These are phyloP conservation scores for Neoconidiobolus thromboides DNA, from an alignment of 371 early-diverging fungal species.

Conservation along the genomic window DNA sequence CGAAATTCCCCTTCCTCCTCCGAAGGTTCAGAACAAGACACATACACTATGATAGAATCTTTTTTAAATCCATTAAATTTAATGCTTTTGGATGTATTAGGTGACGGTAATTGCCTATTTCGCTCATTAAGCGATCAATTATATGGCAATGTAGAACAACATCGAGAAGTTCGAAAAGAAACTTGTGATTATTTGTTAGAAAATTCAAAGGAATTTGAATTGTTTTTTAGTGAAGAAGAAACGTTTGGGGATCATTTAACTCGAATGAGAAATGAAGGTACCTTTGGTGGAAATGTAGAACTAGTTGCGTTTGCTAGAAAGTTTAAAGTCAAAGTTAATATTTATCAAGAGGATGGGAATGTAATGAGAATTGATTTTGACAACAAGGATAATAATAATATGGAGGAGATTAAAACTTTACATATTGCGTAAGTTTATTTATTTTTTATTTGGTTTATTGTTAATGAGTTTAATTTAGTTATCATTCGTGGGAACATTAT, in stretches of 20 bases:
- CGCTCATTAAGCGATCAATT: slow-evolving; percentile 55
- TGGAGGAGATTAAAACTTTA: slow-evolving; percentile 15
- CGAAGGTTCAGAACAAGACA: no score
- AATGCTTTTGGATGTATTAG: slow-evolving; percentile 41
- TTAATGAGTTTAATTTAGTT: slow-evolving; percentile 14
- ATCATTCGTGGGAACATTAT: slow-evolving; percentile 77
- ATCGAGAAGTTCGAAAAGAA: slow-evolving; percentile 30
- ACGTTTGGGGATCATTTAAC: slow-evolving; percentile 39
- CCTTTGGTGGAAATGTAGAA: slow-evolving; percentile 70
- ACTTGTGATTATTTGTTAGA: slow-evolving; percentile 41
- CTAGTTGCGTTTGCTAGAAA: slow-evolving; percentile 59
- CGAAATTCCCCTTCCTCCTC: no score
- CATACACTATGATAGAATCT: no score
- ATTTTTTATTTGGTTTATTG: background rate
- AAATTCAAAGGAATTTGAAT: slow-evolving; percentile 39
- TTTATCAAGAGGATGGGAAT: slow-evolving; percentile 60
- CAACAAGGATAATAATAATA: slow-evolving; percentile 16
- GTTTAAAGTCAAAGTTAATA: slow-evolving; percentile 40
- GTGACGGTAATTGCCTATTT: slow-evolving; percentile 77
- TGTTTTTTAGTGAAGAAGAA: slow-evolving; percentile 36
- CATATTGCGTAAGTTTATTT: slow-evolving; percentile 45
- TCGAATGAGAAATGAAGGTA: slow-evolving; percentile 51
- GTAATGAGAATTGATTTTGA: slow-evolving; percentile 29
- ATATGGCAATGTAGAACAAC: slow-evolving; percentile 31
- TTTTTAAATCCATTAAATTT: no score